Evolutionary conservation across 139 green algal species (phyloP).

Genomic region (Nannochloris sp.): DNA sequence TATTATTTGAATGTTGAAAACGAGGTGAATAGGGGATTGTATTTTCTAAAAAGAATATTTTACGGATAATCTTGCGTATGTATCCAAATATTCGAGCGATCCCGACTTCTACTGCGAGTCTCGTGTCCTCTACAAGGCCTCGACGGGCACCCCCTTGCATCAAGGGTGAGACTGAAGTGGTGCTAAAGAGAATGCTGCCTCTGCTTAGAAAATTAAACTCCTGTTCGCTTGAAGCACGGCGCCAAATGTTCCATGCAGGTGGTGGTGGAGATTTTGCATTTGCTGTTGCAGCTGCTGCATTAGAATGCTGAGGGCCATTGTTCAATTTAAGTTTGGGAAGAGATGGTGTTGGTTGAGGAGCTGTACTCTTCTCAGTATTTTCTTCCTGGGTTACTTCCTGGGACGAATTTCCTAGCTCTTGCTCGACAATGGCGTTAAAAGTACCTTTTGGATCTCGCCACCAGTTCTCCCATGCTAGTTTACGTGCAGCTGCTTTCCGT

Average conservation of each 20-base stretch:
- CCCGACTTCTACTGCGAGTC: conserved; percentile 43
- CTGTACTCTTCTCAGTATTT: background rate
- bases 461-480: conserved; percentile 9
- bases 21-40: too few relatives aligned
- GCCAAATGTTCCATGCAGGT: too few relatives aligned
- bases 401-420: conserved; percentile 14
- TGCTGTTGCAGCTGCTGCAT: background rate
- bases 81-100: conserved; percentile 42
- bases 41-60: conserved; percentile 19
- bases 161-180: background rate
- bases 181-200: too few relatives aligned
- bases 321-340: too few relatives aligned
- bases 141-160: conserved; percentile 2
- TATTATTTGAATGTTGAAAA: too few relatives aligned
- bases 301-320: too few relatives aligned
- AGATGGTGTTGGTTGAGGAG: background rate
- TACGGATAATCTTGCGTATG: conserved; percentile 25
- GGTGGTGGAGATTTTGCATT: too few relatives aligned
- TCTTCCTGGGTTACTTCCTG: background rate
- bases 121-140: conserved; percentile 56
- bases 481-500: background rate
- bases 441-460: conserved; percentile 3
- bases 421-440: conserved; percentile 31
- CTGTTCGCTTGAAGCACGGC: too few relatives aligned
- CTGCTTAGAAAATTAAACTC: too few relatives aligned